phyloP scores from a whole-genome alignment of 2,329 filamentous ascomycete species.

The Fusarium sp. region DNA sequence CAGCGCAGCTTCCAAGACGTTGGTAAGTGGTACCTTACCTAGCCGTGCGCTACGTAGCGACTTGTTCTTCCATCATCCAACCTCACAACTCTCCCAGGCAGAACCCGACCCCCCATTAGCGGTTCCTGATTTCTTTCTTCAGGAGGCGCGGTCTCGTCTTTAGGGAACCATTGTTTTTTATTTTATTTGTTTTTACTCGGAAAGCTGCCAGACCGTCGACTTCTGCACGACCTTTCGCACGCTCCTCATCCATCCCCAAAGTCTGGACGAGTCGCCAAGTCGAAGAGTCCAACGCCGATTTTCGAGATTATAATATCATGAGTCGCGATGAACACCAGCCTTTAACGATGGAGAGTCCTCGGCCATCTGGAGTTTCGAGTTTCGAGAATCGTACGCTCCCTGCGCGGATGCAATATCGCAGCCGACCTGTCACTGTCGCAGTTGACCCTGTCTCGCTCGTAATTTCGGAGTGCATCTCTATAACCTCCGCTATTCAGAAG shows the following conservation, averaged over 20 bases:
- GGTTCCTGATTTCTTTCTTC: slow-evolving; percentile 13
- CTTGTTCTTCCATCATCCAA: slow-evolving; percentile 34
- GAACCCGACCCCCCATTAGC: slow-evolving; percentile 11
- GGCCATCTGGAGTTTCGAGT: slow-evolving; percentile 33
- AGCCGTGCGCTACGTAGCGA: slow-evolving; percentile 31
- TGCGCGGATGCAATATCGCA: slow-evolving; percentile 68
- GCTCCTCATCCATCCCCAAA: slow-evolving; percentile 6
- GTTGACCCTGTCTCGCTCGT: slow-evolving; percentile 92
- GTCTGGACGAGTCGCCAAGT: slow-evolving; percentile 17
- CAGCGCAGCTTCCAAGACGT: slow-evolving; percentile 38
- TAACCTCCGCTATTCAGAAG: slow-evolving; percentile 98
- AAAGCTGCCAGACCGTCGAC: slow-evolving; percentile 12
- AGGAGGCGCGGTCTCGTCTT: slow-evolving; percentile 32
- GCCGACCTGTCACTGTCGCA: slow-evolving; percentile 77
- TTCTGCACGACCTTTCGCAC: slow-evolving; percentile 10
- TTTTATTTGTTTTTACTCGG: neutral
- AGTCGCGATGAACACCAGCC: slow-evolving; percentile 47
- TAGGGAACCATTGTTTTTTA: slow-evolving; percentile 5
- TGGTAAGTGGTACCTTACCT: slow-evolving; percentile 34
- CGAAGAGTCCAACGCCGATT: slow-evolving; percentile 29
- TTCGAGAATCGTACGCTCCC: slow-evolving; percentile 45
- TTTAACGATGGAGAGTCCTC: slow-evolving; percentile 44
- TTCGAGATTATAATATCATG: slow-evolving; percentile 46
- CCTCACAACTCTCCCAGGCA: slow-evolving; percentile 28
- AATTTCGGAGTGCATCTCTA: slow-evolving; percentile 98